These are phyloP conservation scores for Desmodesmus armatus DNA, from an alignment of 139 green algal genomes.

Conservation along the genomic window DNA sequence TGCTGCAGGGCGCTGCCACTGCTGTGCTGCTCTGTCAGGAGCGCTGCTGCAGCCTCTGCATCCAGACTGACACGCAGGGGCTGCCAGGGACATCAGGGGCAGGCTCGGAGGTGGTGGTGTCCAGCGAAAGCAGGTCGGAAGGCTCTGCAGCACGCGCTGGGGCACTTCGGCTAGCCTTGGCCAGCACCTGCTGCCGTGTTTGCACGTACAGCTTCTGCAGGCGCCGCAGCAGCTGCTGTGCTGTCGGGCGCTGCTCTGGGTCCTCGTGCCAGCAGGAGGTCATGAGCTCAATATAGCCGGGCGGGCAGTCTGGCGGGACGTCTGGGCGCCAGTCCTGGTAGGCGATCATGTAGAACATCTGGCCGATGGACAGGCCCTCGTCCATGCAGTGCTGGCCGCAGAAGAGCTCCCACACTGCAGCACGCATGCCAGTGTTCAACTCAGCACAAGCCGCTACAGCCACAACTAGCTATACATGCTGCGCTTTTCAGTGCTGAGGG, in stretches of 20 bases:
- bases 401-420: conserved; percentile 57
- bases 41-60: background rate
- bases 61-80: background rate
- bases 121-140: no score
- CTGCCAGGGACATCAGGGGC: background rate
- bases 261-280: conserved; percentile 52
- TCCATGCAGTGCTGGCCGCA: conserved; percentile 34
- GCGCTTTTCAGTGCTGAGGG: no score
- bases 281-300: conserved; percentile 52
- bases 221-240: conserved; percentile 6
- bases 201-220: conserved; percentile 42
- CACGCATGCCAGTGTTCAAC: no score
- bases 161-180: background rate
- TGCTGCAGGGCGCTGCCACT: background rate
- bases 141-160: background rate
- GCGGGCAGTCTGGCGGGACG: conserved; percentile 46
- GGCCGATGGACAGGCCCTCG: conserved; percentile 43
- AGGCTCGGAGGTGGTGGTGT: no score
- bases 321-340: conserved; percentile 30
- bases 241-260: conserved; percentile 28
- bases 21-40: background rate
- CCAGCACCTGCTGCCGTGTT: conserved; percentile 1
- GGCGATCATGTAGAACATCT: conserved; percentile 60
- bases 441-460: no score
- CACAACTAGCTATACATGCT: no score